These are phyloP conservation scores for Psilocybe cubensis DNA, from an alignment of 768 basidiomycete genomes.

Conservation along the genomic window DNA sequence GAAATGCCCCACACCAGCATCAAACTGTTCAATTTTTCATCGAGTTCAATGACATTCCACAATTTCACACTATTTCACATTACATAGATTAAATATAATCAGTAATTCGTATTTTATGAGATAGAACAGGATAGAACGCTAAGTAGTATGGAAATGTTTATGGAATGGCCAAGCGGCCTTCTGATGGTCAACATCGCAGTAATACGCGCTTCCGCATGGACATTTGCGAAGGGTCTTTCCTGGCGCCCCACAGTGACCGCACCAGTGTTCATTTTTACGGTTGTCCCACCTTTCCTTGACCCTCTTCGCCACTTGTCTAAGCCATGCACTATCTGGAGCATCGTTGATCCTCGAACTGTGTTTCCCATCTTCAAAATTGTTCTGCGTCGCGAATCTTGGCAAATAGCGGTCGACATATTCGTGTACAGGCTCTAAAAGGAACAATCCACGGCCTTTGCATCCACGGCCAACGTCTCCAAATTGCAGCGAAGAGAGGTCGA, in stretches of 20 bases:
- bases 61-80: too few relatives aligned
- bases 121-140: not conserved
- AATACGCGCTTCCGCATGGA: constrained; percentile 18
- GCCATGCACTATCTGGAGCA: constrained; percentile 13
- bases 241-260: constrained; percentile 27
- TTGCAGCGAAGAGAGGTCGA: constrained; percentile 26
- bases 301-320: constrained; percentile 15
- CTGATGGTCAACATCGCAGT: constrained; percentile 25
- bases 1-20: too few relatives aligned
- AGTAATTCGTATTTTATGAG: too few relatives aligned
- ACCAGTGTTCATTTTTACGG: constrained; percentile 19
- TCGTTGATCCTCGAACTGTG: constrained; percentile 8
- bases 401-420: constrained; percentile 20
- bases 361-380: constrained; percentile 17
- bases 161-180: constrained; percentile 24
- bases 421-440: constrained; percentile 22
- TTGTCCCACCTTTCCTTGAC: constrained; percentile 25
- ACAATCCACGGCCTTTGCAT: constrained; percentile 21
- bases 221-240: constrained; percentile 18
- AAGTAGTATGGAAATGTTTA: constrained; percentile 22
- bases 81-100: too few relatives aligned
- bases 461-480: constrained; percentile 27
- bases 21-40: too few relatives aligned
- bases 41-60: too few relatives aligned
- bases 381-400: constrained; percentile 15